Conservation (phyloP, 176 grass and related monocot genomes). For the Aegilops tauschii region DNA sequence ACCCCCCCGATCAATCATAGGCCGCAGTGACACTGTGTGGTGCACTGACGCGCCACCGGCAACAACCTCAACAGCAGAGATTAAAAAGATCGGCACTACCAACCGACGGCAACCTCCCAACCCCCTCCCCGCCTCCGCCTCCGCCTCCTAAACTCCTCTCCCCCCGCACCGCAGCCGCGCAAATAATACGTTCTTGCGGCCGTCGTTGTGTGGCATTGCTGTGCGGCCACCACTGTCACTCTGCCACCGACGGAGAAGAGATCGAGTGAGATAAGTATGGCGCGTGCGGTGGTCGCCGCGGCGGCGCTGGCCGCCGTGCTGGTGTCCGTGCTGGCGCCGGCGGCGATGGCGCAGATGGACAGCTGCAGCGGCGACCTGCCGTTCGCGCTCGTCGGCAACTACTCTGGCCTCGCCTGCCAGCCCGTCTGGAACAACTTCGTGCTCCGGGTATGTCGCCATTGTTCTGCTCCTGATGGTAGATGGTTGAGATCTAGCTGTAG, state of each 20-base stretch:
- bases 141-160: constrained; percentile 26
- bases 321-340: neutral
- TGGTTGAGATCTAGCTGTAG: neutral
- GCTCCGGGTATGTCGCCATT: constrained; percentile 57
- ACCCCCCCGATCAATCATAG: constrained; percentile 28
- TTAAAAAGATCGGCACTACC: constrained; percentile 4
- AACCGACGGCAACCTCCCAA: constrained; percentile 51
- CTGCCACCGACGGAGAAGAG: neutral
- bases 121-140: neutral
- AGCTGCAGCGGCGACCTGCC: constrained; percentile 59
- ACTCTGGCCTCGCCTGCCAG: constrained; percentile 67
- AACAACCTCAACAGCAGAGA: constrained; percentile 2
- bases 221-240: neutral
- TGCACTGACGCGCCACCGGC: constrained; percentile 13
- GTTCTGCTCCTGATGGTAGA: neutral
- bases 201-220: neutral
- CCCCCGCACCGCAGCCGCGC: neutral
- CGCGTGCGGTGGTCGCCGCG: neutral
- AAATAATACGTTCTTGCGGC: neutral
- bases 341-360: constrained; percentile 47
- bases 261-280: neutral
- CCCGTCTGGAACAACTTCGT: constrained; percentile 92
- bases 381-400: constrained; percentile 49
- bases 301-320: constrained; percentile 16
- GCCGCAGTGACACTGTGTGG: constrained; percentile 20